A percentile compares a stretch with the other conserved stretches of the same genome.
These are phyloP conservation scores for Chaetomiaceae sp. DNA, from an alignment of 2,329 filamentous ascomycete species.

Conservation along the genomic window DNA sequence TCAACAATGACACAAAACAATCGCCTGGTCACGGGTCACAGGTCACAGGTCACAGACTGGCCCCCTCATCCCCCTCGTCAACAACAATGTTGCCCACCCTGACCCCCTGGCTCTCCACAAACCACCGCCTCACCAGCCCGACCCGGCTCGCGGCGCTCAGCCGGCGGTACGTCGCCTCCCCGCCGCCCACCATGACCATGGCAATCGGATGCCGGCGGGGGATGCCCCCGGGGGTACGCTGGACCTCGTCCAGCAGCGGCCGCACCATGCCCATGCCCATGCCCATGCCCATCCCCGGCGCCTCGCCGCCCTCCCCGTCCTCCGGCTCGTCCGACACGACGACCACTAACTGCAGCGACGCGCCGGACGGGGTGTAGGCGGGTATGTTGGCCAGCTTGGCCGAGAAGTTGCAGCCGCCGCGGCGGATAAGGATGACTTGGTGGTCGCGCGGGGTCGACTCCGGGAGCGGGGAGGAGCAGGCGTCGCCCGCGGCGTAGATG, in stretches of 20 bases:
- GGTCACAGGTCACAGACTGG: neutral
- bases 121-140: slow-evolving; percentile 73
- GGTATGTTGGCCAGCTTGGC: slow-evolving; percentile 84
- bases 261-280: slow-evolving; percentile 36
- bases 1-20: neutral
- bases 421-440: slow-evolving; percentile 75
- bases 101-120: slow-evolving; percentile 75
- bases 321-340: slow-evolving; percentile 60
- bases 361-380: slow-evolving; percentile 57
- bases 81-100: slow-evolving; percentile 76
- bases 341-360: slow-evolving; percentile 73
- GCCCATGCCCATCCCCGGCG: neutral
- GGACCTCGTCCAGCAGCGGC: slow-evolving; percentile 71
- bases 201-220: slow-evolving; percentile 68
- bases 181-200: slow-evolving; percentile 78
- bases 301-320: slow-evolving; percentile 30
- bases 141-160: slow-evolving; percentile 62
- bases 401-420: slow-evolving; percentile 80
- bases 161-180: slow-evolving; percentile 58
- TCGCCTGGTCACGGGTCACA: neutral
- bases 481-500: slow-evolving; percentile 66
- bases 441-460: slow-evolving; percentile 52
- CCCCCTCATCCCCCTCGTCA: slow-evolving; percentile 33
- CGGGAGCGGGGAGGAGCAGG: slow-evolving; percentile 57
- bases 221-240: slow-evolving; percentile 66